Evolutionary conservation across 768 basidiomycete species (phyloP), one percentile per base, ranked within the genome.

Genomic region (Pisolithus tinctorius): DNA sequence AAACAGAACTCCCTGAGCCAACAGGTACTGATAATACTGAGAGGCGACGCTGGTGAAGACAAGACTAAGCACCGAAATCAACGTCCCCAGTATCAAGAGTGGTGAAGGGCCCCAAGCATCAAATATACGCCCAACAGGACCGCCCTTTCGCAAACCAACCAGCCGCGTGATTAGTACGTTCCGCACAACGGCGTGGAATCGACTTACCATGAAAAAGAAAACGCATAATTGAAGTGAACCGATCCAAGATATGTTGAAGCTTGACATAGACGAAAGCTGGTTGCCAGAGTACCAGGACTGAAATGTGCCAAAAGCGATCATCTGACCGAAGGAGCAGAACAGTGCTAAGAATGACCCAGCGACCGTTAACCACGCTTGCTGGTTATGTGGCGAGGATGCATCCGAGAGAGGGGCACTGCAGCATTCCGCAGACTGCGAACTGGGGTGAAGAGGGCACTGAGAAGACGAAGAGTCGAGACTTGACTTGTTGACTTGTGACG

Each of bases 231-330:
- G 85, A 43, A 86, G 55, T 1, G 82, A 81, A 5, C 84, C 84
- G 55, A 87, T 84, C 80, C 84, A 85, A 3, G 84, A 81, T 54
- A 86, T 82, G 23, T 72, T 76, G 36, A 79, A 81, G 13, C 80
- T 68, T 13, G 79, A 65, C 34, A 75, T 55, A 55, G 72, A 62
- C 16, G 63, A 61, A 16, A 88, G 72, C 62, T 86, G 80, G 62
- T 88, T 79, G 13, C 64, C 65, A 9, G 74, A 70, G 57, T 88
- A 87, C 79, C 80, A 86, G 11, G 79, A 66, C 62, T 86, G 82
- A 62, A 80, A 88, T 39, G 82, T 83, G 14, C 86, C 86, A 55
- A 86, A 88, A 42, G 84, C 77, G 48, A 74, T 83, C 71, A 86
- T 79, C 57, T 81, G 82, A 8, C 86, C 86, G 61, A 88, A 86